Evolutionary conservation across 1,284 basidiomycete species (phyloP).

Genomic region (Ustilago xerochloae): DNA sequence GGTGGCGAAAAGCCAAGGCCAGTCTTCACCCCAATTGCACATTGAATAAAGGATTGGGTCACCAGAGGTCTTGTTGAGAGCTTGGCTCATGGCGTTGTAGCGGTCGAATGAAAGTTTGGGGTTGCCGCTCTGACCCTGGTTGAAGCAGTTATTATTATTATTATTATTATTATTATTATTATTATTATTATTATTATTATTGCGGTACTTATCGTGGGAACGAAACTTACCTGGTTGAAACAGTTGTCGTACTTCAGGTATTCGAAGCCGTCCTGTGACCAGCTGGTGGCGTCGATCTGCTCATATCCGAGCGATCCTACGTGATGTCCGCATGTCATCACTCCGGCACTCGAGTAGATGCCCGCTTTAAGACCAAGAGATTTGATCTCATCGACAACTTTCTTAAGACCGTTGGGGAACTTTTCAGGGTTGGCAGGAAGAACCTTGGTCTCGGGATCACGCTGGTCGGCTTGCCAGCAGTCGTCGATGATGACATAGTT

Average conservation of each 20-base stretch:
- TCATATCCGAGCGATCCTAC: slow-evolving; percentile 72
- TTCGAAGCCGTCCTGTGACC: slow-evolving; percentile 15
- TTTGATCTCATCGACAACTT: slow-evolving; percentile 70
- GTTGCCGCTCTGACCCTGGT: slow-evolving; percentile 6
- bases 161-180: no score
- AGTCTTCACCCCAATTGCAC: slow-evolving; percentile 41
- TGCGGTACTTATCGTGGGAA: no score
- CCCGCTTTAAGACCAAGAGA: slow-evolving; percentile 71
- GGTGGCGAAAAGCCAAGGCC: slow-evolving; percentile 56
- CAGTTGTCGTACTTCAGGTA: slow-evolving; percentile 70
- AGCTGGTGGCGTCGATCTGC: slow-evolving; percentile 71
- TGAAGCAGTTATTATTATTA: slow-evolving; percentile 71
- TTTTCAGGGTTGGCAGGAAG: slow-evolving; percentile 69
- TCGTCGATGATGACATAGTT: slow-evolving; percentile 61
- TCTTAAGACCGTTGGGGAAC: slow-evolving; percentile 72
- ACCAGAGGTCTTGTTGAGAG: slow-evolving; percentile 70
- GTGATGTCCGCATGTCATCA: slow-evolving; percentile 62
- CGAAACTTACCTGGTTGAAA: slow-evolving; percentile 69
- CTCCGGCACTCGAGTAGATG: slow-evolving; percentile 72
- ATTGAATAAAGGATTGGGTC: slow-evolving; percentile 46
- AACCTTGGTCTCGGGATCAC: slow-evolving; percentile 70
- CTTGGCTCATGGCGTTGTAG: slow-evolving; percentile 72
- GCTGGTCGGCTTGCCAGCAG: slow-evolving; percentile 68
- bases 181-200: no score
- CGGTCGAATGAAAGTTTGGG: slow-evolving; percentile 52